A percentile compares a stretch with the other conserved stretches of the same genome.
Conservation (phyloP, 345 rosid genomes). For the Xanthoceras sorbifolium region DNA sequence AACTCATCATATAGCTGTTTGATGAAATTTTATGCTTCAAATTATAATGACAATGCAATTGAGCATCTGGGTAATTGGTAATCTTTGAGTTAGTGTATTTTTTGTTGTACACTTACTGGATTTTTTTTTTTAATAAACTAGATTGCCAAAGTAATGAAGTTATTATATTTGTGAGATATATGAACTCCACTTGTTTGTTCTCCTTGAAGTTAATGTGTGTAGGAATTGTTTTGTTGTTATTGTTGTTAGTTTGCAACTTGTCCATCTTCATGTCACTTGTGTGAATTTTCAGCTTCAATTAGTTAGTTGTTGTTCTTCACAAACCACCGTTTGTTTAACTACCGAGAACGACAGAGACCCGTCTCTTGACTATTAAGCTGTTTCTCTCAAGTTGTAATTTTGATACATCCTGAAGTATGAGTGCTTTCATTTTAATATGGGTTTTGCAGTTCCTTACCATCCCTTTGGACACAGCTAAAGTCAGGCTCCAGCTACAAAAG, state of each 20-base stretch:
- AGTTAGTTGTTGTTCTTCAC: background rate
- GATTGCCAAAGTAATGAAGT: background rate
- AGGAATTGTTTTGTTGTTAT: background rate
- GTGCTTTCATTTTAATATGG: constrained; percentile 1
- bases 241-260: too few relatives aligned
- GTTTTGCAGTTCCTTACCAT: constrained; percentile 75
- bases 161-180: too few relatives aligned
- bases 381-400: background rate
- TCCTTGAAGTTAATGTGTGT: background rate
- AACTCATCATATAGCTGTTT: background rate
- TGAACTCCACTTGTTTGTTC: too few relatives aligned
- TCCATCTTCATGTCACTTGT: background rate
- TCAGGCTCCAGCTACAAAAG: constrained; percentile 95
- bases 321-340: background rate
- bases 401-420: background rate
- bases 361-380: background rate
- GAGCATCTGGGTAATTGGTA: background rate
- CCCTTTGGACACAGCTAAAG: constrained; percentile 94
- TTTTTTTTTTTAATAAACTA: background rate
- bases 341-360: background rate
- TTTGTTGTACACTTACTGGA: background rate
- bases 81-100: background rate
- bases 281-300: background rate
- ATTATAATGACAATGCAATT: background rate
- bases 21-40: background rate